phyloP scores from a whole-genome alignment of 768 basidiomycete species.

The Mycena rosella region DNA sequence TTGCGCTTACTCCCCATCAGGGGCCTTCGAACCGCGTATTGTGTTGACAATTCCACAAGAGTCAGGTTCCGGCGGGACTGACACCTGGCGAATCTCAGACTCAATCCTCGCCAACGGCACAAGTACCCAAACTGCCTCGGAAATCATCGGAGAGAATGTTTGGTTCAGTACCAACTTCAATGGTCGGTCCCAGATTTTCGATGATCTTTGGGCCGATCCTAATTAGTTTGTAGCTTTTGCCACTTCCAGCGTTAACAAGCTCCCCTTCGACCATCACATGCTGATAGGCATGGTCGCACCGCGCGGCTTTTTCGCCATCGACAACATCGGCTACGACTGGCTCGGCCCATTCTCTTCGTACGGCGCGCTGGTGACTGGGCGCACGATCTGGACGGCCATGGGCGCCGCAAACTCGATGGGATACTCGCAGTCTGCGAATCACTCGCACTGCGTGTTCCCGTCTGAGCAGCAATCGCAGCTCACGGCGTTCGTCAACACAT shows the following conservation, averaged over 20 bases:
- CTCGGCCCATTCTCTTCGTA: constrained; percentile 59
- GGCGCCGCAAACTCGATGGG: constrained; percentile 62
- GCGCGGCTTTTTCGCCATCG: constrained; percentile 64
- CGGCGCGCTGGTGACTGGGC: constrained; percentile 65
- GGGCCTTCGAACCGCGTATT: constrained; percentile 68
- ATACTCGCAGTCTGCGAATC: constrained; percentile 66
- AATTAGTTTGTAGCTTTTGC: constrained; percentile 52
- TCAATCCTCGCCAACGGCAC: constrained; percentile 55
- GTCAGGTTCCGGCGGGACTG: constrained; percentile 70
- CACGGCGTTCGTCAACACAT: constrained; percentile 68
- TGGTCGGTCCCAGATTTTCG: too few species aligned
- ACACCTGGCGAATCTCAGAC: constrained; percentile 72
- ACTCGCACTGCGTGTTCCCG: constrained; percentile 69
- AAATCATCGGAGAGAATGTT: constrained; percentile 68
- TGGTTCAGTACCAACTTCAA: too few species aligned
- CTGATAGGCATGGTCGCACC: constrained; percentile 70
- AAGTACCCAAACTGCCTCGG: constrained; percentile 64
- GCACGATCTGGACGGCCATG: constrained; percentile 64
- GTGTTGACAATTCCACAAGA: constrained; percentile 73
- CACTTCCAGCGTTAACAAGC: constrained; percentile 52
- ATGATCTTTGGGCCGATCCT: constrained; percentile 69
- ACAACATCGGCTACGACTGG: constrained; percentile 66
- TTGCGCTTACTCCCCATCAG: not conserved
- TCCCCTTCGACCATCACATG: constrained; percentile 73
- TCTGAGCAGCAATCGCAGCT: constrained; percentile 57